phyloP scores from a whole-genome alignment of 345 rosid genomes.

The Trapa bicornis region DNA sequence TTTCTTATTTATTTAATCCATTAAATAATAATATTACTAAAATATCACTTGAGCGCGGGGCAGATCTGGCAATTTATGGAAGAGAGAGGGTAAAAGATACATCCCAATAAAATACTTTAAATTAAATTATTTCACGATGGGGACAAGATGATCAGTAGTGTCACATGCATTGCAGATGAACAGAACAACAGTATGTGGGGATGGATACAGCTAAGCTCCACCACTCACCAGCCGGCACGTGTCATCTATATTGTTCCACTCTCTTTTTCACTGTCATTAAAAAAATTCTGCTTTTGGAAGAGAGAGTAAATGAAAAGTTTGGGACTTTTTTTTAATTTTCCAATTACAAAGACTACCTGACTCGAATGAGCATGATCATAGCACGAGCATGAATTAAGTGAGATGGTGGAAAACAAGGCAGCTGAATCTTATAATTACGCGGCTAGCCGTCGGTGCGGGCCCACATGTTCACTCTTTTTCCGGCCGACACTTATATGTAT shows the following conservation, averaged over 20 bases:
- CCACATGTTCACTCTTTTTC: not conserved
- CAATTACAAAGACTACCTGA: not conserved
- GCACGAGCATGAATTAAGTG: too few relatives aligned
- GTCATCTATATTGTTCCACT: not conserved
- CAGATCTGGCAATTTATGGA: too few relatives aligned
- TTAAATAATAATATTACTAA: too few relatives aligned
- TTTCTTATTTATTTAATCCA: too few relatives aligned
- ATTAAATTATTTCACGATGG: not conserved
- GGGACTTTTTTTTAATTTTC: too few relatives aligned
- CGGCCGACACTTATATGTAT: not conserved
- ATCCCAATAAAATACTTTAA: not conserved
- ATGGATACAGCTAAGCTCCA: not conserved
- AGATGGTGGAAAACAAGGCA: not conserved
- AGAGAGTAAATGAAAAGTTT: too few relatives aligned
- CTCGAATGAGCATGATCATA: not conserved
- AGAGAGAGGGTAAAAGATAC: too few relatives aligned
- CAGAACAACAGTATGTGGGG: not conserved
- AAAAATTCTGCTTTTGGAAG: too few relatives aligned
- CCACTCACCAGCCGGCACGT: constrained; percentile 1
- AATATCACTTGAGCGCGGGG: too few relatives aligned
- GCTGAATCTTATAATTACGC: not conserved
- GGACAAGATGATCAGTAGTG: not conserved
- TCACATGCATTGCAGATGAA: not conserved
- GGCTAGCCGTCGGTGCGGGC: constrained; percentile 5
- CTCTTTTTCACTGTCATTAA: too few relatives aligned